phyloP scores from a whole-genome alignment of 495 filamentous ascomycete genomes.

The Hypoxylon intermedium region DNA sequence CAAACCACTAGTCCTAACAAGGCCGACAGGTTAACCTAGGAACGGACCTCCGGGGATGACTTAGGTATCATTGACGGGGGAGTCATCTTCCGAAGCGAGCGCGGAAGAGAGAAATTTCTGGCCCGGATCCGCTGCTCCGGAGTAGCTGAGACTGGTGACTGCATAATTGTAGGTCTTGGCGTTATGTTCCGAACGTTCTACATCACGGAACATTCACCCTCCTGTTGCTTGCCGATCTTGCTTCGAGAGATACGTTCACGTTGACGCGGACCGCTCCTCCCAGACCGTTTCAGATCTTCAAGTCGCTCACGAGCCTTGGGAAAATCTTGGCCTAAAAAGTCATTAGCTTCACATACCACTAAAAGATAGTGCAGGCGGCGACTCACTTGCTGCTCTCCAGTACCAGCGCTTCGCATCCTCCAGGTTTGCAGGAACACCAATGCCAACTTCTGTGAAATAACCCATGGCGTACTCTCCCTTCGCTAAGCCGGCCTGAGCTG shows the following conservation, averaged over 20 bases:
- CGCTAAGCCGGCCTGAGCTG: constrained; percentile 78
- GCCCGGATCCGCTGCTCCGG: background rate
- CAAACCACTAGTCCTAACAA: background rate
- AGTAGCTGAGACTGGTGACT: background rate
- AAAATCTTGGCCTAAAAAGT: constrained; percentile 81
- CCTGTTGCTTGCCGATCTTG: constrained; percentile 81
- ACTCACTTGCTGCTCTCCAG: constrained; percentile 95
- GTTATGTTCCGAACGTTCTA: constrained; percentile 49
- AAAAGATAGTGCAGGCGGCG: background rate
- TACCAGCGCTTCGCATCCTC: constrained; percentile 99
- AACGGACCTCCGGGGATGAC: constrained; percentile 6
- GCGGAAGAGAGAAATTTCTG: constrained; percentile 1
- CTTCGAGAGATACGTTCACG: constrained; percentile 84
- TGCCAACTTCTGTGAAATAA: constrained; percentile 94
- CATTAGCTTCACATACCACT: constrained; percentile 17
- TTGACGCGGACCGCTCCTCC: constrained; percentile 68
- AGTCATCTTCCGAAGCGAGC: background rate
- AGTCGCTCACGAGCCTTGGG: constrained; percentile 90
- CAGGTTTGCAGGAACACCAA: constrained; percentile 82
- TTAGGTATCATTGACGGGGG: background rate
- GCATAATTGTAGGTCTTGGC: background rate
- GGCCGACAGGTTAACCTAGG: background rate
- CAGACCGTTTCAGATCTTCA: constrained; percentile 86
- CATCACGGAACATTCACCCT: constrained; percentile 87
- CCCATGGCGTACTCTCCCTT: constrained; percentile 99